Evolutionary conservation across 2,329 filamentous ascomycete species (phyloP).

Genomic region (Arthrobotrys musiformis): DNA sequence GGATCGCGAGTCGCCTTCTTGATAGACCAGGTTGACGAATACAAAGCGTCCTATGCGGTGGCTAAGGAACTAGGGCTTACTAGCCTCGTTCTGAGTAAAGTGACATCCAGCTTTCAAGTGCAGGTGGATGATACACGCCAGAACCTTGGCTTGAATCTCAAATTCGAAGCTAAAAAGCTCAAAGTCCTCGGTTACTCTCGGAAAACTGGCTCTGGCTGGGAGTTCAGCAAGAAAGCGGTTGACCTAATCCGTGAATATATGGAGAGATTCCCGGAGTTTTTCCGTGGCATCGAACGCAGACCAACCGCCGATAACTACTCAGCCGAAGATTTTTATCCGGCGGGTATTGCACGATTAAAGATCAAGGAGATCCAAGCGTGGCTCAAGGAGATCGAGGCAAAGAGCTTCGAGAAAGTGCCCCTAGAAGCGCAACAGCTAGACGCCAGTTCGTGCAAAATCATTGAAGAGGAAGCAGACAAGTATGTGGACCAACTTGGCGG

Average conservation of each 20-base stretch:
- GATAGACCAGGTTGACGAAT: conserved; percentile 77
- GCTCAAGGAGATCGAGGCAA: conserved; percentile 90
- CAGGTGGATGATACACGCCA: conserved; percentile 82
- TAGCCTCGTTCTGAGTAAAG: conserved; percentile 89
- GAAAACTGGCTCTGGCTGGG: conserved; percentile 87
- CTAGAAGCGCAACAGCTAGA: conserved; percentile 96
- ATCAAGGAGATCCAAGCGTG: conserved; percentile 94
- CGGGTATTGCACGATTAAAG: conserved; percentile 76
- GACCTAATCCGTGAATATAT: conserved; percentile 87
- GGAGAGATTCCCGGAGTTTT: conserved; percentile 93
- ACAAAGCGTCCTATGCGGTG: conserved; percentile 88
- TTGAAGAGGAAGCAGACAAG: conserved; percentile 79
- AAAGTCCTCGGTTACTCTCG: conserved; percentile 97
- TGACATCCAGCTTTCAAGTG: conserved; percentile 93
- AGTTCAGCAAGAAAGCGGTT: conserved; percentile 88
- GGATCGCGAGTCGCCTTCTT: conserved; percentile 76
- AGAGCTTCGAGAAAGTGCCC: conserved; percentile 93
- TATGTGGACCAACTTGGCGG: conserved; percentile 59
- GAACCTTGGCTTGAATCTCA: conserved; percentile 93
- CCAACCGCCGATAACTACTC: conserved; percentile 84
- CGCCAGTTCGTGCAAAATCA: conserved; percentile 82
- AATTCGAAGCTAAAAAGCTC: conserved; percentile 93
- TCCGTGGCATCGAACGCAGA: conserved; percentile 85
- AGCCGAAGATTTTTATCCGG: conserved; percentile 86
- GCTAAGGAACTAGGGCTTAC: conserved; percentile 83